Base-by-base conservation (phyloP, 208 protist species). In the Trypanosoma mega region DNA sequence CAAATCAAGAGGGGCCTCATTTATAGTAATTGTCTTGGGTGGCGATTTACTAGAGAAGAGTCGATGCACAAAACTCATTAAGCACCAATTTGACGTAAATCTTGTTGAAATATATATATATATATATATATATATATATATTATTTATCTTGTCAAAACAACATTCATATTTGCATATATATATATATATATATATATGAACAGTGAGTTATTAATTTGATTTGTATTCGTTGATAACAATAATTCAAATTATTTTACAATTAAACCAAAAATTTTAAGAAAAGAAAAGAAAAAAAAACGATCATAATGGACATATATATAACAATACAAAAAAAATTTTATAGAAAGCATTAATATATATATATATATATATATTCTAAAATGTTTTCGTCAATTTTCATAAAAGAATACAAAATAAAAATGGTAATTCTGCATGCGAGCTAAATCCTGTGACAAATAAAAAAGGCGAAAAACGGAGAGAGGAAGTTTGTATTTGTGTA, bases 1-100 rank as follows among this genome's bases (percentile, higher is more conserved):
- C 2, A 93, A 31, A 11, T 68, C 57, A 1, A 59, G 24, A 3
- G 79, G 56, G 1, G 44, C 29, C 47, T 80, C 77, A 0, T 20
- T 50, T 24, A 68, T 72, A 30, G 49, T 1, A 9, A 74, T 24
- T 5, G 45, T 9, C 4, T n/a, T 18, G 3, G 26, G 14, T 5
- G 49, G 5, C 5, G 31, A 9, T 3, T 37, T 51, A 31, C 43
- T 67, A 4, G 54, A 52, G 29, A 74, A 57, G 3, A 68, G 12
- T 23, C 45, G 59, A n/a, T 47, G 34, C 16, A 68, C 26, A n/a
- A 74, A 52, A 43, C 58, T 67, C 61, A 68, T 74, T 30, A 12
- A 39, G 12, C 34, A 16, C 34, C 12, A 39, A 12, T 12, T 39
- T 39, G 6, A 12, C 34, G 6, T n/a, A n/a, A n/a, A 14, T 50